Conservation (phyloP, 257 asterid genomes). For the Solanum boliviense region DNA sequence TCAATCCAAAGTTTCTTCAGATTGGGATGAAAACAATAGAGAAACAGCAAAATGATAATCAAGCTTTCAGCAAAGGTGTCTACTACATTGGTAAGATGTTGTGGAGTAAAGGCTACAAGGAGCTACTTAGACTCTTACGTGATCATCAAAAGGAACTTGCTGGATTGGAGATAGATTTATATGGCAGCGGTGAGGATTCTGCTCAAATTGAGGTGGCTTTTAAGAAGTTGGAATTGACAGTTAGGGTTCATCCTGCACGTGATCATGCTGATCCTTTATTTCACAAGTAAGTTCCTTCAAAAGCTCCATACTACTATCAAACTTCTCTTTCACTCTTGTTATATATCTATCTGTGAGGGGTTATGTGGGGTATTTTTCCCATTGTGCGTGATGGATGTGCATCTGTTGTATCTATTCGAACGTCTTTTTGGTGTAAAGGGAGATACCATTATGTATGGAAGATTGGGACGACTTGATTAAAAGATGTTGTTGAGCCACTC, state of each 20-base stretch:
- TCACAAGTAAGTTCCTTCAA: constrained; percentile 62
- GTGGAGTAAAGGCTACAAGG: constrained; percentile 97
- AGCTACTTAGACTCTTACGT: constrained; percentile 62
- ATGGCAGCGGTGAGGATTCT: constrained; percentile 94
- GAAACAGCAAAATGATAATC: constrained; percentile 39
- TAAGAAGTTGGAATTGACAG: constrained; percentile 46
- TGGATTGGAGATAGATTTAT: constrained; percentile 69
- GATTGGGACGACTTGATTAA: background rate
- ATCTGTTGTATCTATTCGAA: background rate
- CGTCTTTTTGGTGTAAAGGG: background rate
- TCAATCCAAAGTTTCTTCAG: constrained; percentile 83
- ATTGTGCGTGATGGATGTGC: background rate
- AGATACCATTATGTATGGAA: background rate
- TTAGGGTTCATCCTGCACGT: constrained; percentile 84
- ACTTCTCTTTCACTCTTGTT: background rate
- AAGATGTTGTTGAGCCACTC: background rate
- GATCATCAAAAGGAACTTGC: constrained; percentile 71
- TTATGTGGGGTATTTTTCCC: background rate
- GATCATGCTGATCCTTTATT: constrained; percentile 91
- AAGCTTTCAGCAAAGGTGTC: constrained; percentile 70
- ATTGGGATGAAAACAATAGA: constrained; percentile 65
- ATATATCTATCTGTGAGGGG: background rate
- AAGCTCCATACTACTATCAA: background rate
- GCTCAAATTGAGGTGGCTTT: constrained; percentile 66
- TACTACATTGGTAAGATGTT: constrained; percentile 97